phyloP scores from a whole-genome alignment of 805 yeast genomes.

The Candida rishiriensis region DNA sequence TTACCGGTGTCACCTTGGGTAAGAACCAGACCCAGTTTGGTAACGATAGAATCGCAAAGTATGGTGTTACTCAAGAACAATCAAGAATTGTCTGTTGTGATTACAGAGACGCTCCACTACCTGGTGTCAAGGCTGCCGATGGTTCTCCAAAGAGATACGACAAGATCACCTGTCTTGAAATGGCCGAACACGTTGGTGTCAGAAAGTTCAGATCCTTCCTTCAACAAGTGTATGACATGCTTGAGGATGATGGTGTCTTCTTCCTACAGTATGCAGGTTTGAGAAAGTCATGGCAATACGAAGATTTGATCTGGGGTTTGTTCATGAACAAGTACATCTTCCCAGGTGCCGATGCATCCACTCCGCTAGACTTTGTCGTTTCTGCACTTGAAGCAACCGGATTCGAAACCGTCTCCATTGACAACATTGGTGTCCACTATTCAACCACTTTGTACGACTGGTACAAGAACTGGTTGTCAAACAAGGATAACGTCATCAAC shows the following conservation, averaged over 20 bases:
- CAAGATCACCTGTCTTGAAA: conserved; percentile 86
- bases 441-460: conserved; percentile 89
- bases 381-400: conserved; percentile 77
- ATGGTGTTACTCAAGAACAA: conserved; percentile 66
- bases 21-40: conserved; percentile 91
- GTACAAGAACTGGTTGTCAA: conserved; percentile 91
- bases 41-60: conserved; percentile 59
- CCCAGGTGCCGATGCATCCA: conserved; percentile 97
- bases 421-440: conserved; percentile 89
- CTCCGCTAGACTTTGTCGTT: conserved; percentile 82
- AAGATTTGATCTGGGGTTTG: conserved; percentile 90
- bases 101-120: conserved; percentile 85
- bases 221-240: conserved; percentile 76
- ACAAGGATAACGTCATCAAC: conserved; percentile 67
- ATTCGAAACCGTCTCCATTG: conserved; percentile 77
- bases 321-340: conserved; percentile 94
- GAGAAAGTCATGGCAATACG: conserved; percentile 91
- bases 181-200: conserved; percentile 96
- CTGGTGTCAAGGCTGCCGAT: conserved; percentile 36
- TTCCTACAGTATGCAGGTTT: conserved; percentile 86
- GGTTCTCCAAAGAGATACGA: conserved; percentile 52
- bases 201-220: conserved; percentile 74
- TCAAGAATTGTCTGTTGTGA: conserved; percentile 76
- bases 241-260: conserved; percentile 89
- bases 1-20: conserved; percentile 88